phyloP scores from a whole-genome alignment of 164 flowering plant genomes.

The Stephania cephalantha region DNA sequence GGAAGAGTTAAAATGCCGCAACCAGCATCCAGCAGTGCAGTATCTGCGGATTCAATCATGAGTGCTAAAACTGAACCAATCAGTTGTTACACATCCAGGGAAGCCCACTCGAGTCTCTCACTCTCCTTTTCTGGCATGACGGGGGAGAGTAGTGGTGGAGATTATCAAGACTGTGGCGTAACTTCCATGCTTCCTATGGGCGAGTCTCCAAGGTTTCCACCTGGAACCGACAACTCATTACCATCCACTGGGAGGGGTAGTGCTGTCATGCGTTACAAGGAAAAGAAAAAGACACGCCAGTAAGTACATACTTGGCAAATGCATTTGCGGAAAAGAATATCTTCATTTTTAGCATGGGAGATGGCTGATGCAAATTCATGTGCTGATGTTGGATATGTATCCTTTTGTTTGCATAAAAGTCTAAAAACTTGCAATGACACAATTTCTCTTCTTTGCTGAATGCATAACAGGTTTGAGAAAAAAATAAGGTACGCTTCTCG shows the following conservation, averaged over 20 bases:
- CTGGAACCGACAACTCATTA: constrained; percentile 41
- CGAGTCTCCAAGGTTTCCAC: constrained; percentile 71
- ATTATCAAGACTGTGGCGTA: constrained; percentile 78
- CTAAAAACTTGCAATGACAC: neutral
- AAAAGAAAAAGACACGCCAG: constrained; percentile 86
- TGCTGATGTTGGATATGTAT: neutral
- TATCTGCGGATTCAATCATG: constrained; percentile 74
- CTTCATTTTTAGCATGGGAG: neutral
- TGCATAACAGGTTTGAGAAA: constrained; percentile 43
- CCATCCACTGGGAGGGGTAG: constrained; percentile 46
- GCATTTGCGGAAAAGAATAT: neutral
- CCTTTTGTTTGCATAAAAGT: neutral
- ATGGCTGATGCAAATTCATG: neutral
- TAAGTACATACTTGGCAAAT: constrained; percentile 27
- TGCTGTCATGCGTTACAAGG: constrained; percentile 87
- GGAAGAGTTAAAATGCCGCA: constrained; percentile 37
- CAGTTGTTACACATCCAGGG: constrained; percentile 38
- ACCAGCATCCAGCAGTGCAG: constrained; percentile 74
- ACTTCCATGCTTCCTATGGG: constrained; percentile 62
- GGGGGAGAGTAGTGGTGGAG: constrained; percentile 62
- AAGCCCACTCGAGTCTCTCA: constrained; percentile 47
- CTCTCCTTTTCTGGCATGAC: constrained; percentile 63
- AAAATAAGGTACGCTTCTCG: constrained; percentile 59
- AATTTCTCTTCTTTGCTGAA: neutral
- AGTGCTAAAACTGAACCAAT: constrained; percentile 69